Base-by-base conservation (phyloP, 1,284 basidiomycete genomes). In the Ustilago bromivora region DNA sequence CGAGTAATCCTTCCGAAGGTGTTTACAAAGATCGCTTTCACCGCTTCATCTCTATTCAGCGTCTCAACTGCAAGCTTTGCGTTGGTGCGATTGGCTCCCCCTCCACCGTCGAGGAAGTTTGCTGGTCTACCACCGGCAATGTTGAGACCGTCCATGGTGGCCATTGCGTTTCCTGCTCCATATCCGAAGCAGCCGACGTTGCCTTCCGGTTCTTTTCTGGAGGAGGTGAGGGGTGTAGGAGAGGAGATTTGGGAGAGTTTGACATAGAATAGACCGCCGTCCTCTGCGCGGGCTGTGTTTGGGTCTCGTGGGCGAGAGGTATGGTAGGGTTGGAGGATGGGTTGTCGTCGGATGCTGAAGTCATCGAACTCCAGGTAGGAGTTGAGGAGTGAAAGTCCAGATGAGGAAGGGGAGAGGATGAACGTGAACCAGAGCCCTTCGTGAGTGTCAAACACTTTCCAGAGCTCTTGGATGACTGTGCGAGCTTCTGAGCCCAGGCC, bases 101-200 rank as follows among this genome's bases (percentile, higher is more conserved):
- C 81, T 10, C 81, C 81, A 8, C 81, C 81, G 43, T 82, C 81
- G 10, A 82, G 41, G 38, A 82, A 82, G 66, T 82, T 82, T 9
- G 81, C 76, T 5, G 79, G 79, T 32, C 71, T 9, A 10, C 79
- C 81, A 28, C 81, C 79, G 6, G 66, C 79, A 6, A 61, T 46
- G 32, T 67, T 71, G 4, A 81, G 60, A 3, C 81, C 81, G 56
- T 82, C 79, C 72, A 82, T 77, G 10, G 81, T 82, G 4, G 71
- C 79, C 81, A 82, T 82, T 12, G 73, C 79, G 52, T 77, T 82
- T 3, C 81, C 79, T 0, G 81, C 81, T 11, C 81, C 81, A 55
- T 82, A 82, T 2, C 81, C 81, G 38, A 82, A 82, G 49, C 71
- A 78, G 2, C 79, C 81, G 2, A 82, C 70, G 35, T 81, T 77